phyloP scores from a whole-genome alignment of 169 alveolate species.

The Plasmodium coatneyi region DNA sequence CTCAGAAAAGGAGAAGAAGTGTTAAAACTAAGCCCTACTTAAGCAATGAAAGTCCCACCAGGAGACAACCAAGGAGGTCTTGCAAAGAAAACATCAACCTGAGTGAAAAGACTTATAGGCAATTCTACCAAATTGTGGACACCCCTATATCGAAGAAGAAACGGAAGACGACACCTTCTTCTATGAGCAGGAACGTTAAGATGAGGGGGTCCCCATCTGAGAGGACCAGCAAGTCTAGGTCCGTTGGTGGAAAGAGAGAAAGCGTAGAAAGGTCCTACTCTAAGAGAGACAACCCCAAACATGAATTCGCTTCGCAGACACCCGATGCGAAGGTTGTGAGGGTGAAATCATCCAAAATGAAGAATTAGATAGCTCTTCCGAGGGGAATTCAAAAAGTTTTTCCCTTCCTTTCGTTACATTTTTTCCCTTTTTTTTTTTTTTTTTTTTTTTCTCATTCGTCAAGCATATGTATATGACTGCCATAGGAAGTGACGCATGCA shows the following conservation, averaged over 20 bases:
- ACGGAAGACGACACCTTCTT: constrained; percentile 15
- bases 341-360: constrained; percentile 19
- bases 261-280: constrained; percentile 2
- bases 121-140: constrained; percentile 55
- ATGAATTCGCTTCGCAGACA: constrained; percentile 15
- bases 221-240: constrained; percentile 7
- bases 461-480: background rate
- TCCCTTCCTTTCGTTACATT: background rate
- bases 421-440: background rate
- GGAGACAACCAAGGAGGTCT: constrained; percentile 71
- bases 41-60: constrained; percentile 58
- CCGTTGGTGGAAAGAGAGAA: constrained; percentile 18
- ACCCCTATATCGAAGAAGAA: constrained; percentile 32
- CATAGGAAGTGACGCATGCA: background rate
- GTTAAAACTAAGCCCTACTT: constrained; percentile 14
- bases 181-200: background rate
- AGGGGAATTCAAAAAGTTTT: background rate
- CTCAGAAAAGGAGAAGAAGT: constrained; percentile 37
- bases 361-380: background rate
- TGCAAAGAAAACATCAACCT: constrained; percentile 53
- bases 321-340: background rate
- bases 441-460: background rate
- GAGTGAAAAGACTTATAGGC: constrained; percentile 34
- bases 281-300: constrained; percentile 27
- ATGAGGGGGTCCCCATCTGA: background rate